Evolutionary conservation across 345 rosid species (phyloP), one percentile per base, ranked within the genome.

Genomic region (Eucalyptus tenuipes): DNA sequence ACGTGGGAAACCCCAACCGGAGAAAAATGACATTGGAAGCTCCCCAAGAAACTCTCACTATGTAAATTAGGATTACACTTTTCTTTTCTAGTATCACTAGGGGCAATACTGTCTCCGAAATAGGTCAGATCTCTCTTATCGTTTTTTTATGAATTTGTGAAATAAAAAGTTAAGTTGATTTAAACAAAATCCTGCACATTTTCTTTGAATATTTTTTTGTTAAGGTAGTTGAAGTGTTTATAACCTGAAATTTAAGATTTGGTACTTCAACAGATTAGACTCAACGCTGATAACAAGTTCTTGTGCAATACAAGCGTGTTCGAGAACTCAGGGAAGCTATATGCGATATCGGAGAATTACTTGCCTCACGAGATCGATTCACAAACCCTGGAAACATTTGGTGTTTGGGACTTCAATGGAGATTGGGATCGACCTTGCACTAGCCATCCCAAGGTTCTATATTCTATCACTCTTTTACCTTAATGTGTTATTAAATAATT

Each of bases 371-470:
- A 75, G 87, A 64, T 92, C 50, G 84, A 93, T 6, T 91, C 47
- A 4, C 71, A 37, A 25, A 49, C 64, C 64, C 3, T 86, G 12
- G 61, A 86, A 49, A 91, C 42, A 86, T 55, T 79, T 31, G 91
- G 89, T 40, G 86, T 89, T 40, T 94, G 95, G 95, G 89, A 90
- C 87, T 50, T 91, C 10, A 88, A 90, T 85, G 93, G 92, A 85
- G 90, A 89, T 82, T 94, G 95, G 95, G 86, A 84, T 64, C 88
- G 88, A 49, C 89, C 93, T 86, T 94, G 92, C 87, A 89, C 92
- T 25, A 82, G 92, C 88, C 93, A 94, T 80, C 91, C 95, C 4
- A 94, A 92, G 93, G 95, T 92, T 61, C 75, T n/a, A 7, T 4
- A n/a, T 15, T 64, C 18, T 16, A 68, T 8, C 1, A 31, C 9